These are phyloP conservation scores for Nissolia schottii DNA, from an alignment of 306 rosid species.

Conservation along the genomic window DNA sequence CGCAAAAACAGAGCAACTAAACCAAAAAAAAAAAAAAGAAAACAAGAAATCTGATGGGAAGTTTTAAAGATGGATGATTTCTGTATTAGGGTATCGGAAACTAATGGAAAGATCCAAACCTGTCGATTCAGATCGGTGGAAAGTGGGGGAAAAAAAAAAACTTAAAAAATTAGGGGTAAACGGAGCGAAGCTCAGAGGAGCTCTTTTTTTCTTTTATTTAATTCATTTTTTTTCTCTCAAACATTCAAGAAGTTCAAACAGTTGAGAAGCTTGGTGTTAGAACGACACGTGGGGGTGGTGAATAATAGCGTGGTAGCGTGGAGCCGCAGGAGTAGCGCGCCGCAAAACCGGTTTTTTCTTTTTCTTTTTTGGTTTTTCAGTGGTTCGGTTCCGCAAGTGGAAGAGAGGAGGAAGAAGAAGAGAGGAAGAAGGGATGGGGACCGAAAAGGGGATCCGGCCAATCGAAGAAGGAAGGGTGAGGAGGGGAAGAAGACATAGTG, in stretches of 20 bases:
- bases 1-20: too few species aligned
- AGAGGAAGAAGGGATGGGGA: constrained; percentile 28
- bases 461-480: constrained; percentile 8
- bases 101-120: neutral
- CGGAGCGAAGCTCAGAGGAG: neutral
- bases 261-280: neutral
- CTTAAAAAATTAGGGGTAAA: too few species aligned
- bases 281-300: neutral
- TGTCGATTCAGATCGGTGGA: constrained; percentile 9
- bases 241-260: neutral
- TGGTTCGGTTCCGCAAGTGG: neutral
- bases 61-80: neutral
- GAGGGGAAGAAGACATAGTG: neutral
- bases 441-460: constrained; percentile 22
- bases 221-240: too few species aligned
- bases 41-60: neutral
- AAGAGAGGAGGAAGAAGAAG: neutral
- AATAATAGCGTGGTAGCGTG: neutral
- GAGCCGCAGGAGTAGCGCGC: neutral
- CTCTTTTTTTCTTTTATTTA: too few species aligned
- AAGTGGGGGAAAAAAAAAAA: neutral
- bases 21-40: neutral
- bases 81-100: neutral
- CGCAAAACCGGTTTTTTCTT: constrained; percentile 9
- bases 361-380: too few species aligned